Base-by-base conservation (phyloP, 768 basidiomycete genomes). In the Sarcodon sp. region DNA sequence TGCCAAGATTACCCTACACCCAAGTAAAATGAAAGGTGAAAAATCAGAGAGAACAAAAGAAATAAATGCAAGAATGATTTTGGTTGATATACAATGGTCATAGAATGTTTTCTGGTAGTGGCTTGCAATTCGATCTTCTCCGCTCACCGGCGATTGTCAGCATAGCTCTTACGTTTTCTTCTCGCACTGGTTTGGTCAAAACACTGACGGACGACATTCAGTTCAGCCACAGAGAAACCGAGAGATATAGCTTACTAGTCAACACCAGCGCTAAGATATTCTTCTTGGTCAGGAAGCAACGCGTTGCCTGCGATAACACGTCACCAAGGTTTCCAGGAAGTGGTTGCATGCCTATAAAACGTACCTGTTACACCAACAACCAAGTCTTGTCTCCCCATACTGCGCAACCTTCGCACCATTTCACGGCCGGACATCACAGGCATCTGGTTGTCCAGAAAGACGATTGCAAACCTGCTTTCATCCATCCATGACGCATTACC, bases 371-470 rank as follows among this genome's bases (percentile, higher is more conserved):
- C 39, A 4, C 39, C 39, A 9, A 41, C 39, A 41, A 41, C 27
- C 39, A 41, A 41, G 27, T 41, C 39, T 13, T 41, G 16, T 41
- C 39, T 41, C 3, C 21, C 39, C 39, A 41, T 15, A 15, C 15
- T 41, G 16, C 39, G 15, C 39, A 41, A 13, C 39, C 13, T 41
- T 47, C 71, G 60, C 9, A 88, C 77, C 15, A 76, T 73, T 50
- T 79, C 75, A 41, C 87, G 58, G 12, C 90, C 90, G 51, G 81
- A 81, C 69, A 87, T 70, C 21, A 41, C 27, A 16, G 39, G 39
- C 39, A 41, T 41, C 13, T 41, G 39, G 13, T 41, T 41, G 13
- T 41, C 39, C 39, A 41, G 27, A 41, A 41, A 41, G 8, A 27
- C 27, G 13, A 41, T 27, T 9, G 39, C 39, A 13, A 41, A 41